Base-by-base conservation (phyloP, 139 green algal species). In the Chlamydomonas sphaeroides region DNA sequence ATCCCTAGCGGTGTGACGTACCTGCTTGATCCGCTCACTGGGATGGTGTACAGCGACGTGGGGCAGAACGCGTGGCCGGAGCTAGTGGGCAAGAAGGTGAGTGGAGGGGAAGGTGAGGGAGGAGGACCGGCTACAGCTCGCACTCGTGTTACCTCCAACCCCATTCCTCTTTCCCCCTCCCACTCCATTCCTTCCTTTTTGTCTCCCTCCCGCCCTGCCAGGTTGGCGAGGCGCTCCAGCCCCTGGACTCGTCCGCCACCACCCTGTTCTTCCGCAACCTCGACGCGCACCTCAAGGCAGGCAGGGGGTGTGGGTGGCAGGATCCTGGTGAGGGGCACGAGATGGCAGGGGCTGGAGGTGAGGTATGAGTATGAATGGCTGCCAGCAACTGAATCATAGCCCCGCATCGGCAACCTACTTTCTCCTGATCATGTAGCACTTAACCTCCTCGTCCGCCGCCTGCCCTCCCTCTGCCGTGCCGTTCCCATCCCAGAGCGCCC, bases 201-300 rank as follows among this genome's bases (percentile, higher is more conserved):
- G 23, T 71, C 33, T 71, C n/a, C 65, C 65, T 28, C 65, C 48
- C 5, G n/a, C 5, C 38, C 65, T 30, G 15, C 38, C 69, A 79
- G 72, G 57, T 80, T 6, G 74, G 74, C 30, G 74, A 80, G 59
- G 5, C 30, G 45, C 48, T 74, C 25, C 51, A 84, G 78, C 78
- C 65, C 51, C 65, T 84, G 78, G 78, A 76, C 51, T 21, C 25
- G 21, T 65, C 53, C 45, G 65, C 62, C 38, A 80, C 85, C 41
- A 63, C 71, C 3, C 32, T 77, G 45, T 86, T 89, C 57, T 89
- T 89, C 74, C 70, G 42, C 10, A 53, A 49, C 36, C 85, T 89
- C 41, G 85, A 89, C 74, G 15, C 21, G 5, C 72, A 82, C 74
- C 74, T 89, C 36, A 86, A 86, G 85, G 72, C 68, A 17, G 30